Evolutionary conservation across 2,329 filamentous ascomycete genomes (phyloP).

Genomic region (Botrytis tulipae): DNA sequence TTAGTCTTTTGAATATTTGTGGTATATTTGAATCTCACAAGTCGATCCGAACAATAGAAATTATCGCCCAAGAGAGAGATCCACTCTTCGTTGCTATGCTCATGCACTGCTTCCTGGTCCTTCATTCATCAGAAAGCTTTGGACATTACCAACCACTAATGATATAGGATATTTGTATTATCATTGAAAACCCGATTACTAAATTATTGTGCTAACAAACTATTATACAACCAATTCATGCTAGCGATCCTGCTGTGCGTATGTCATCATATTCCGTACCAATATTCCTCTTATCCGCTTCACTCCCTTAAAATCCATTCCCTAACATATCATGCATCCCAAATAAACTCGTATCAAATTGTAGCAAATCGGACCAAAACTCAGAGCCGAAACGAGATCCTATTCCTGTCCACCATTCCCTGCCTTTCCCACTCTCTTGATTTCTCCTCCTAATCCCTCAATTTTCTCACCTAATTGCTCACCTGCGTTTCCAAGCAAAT

Average conservation of each 20-base stretch:
- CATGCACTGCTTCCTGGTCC: no score
- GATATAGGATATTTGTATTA: not conserved
- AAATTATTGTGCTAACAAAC: not conserved
- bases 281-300: not conserved
- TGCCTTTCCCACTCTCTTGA: conserved; percentile 22
- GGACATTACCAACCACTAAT: no score
- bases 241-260: not conserved
- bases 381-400: not conserved
- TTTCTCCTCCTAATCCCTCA: conserved; percentile 27
- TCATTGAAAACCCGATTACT: not conserved
- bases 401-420: not conserved
- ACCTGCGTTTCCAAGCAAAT: conserved; percentile 36
- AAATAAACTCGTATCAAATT: not conserved
- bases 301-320: not conserved
- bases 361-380: not conserved
- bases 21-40: no score
- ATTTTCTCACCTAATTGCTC: conserved; percentile 33
- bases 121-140: no score
- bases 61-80: not conserved
- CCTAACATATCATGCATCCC: not conserved
- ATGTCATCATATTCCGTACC: not conserved
- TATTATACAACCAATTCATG: not conserved
- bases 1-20: no score
- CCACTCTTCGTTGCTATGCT: not conserved
- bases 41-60: not conserved